Conservation (phyloP, 805 yeast genomes). For the Yamadazyma scolyti region DNA sequence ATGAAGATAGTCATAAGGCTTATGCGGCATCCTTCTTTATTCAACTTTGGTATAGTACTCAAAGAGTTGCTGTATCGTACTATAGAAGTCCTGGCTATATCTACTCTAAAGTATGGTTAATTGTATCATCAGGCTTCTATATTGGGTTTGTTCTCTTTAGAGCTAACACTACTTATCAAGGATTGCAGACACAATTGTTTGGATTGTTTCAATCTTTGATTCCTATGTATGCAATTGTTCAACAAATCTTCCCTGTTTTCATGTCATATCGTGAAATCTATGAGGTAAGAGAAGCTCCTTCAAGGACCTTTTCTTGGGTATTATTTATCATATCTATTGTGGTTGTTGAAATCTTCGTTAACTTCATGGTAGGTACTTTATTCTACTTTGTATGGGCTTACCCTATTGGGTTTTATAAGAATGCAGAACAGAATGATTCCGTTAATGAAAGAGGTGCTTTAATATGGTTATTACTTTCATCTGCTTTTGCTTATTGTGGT, state of each 20-base stretch:
- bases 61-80: constrained; percentile 19
- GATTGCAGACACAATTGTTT: constrained; percentile 62
- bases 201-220: constrained; percentile 43
- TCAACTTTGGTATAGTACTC: constrained; percentile 27
- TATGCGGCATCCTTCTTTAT: constrained; percentile 27
- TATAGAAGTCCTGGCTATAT: constrained; percentile 65
- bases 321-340: constrained; percentile 37
- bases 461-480: constrained; percentile 26
- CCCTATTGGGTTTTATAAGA: constrained; percentile 46
- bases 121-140: constrained; percentile 54
- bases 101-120: constrained; percentile 55
- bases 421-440: constrained; percentile 48
- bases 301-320: constrained; percentile 41
- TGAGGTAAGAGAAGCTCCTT: constrained; percentile 44
- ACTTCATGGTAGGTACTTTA: constrained; percentile 39
- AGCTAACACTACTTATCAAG: constrained; percentile 53
- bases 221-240: constrained; percentile 35
- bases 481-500: constrained; percentile 20
- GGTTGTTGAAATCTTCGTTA: constrained; percentile 45
- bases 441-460: constrained; percentile 32
- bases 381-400: constrained; percentile 52
- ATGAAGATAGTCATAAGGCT: constrained; percentile 23
- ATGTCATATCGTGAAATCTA: constrained; percentile 39
- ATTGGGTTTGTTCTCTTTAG: constrained; percentile 71
- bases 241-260: constrained; percentile 42